Base-by-base conservation (phyloP, 768 basidiomycete genomes). In the Xanthoconium purpureum region DNA sequence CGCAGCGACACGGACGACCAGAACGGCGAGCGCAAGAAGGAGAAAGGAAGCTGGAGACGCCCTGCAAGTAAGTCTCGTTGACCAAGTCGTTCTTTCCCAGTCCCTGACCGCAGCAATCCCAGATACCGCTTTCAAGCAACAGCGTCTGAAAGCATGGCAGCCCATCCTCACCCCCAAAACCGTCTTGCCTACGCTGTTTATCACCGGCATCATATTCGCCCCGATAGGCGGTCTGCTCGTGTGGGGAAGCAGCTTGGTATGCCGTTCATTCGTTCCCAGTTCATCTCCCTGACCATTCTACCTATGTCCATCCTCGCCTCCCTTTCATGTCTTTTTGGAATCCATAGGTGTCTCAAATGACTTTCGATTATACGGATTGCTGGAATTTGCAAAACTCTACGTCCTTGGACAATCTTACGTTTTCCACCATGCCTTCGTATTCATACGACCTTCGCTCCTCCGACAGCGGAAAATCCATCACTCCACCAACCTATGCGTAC, bases 101-200 rank as follows among this genome's bases (percentile, higher is more conserved):
- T 28, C 49, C 20, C 44, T 57, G 49, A 60, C 61, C 65, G 57
- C 63, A 60, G 59, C 52, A 44, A 44, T 43, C 13, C 47, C 14
- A 97, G 94, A 98, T 75, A 98, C 95, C 56, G 96, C 95, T 39
- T 98, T 97, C 83, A 98, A 97, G 77, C 97, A 99, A 73, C 97
- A 99, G 74, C 89, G 97, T 54, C 84, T 99, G 69, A 98, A 98
- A 78, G 97, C 97, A 68, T 99, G 97, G 97, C 97, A 99, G 80
- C 97, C 97, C 10, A 98, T 99, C 70, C 82, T 98, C 46, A 98
- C 95, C 6, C 97, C 97, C 6, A 95, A 95, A 74, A 97, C 94
- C 2, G 97, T 99, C 20, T 83, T 99, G 15, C 97, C 97, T 4
- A 96, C 94, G 1, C 83, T 99, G 45, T 95, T 99, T 74, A 84